Evolutionary conservation across 2,329 filamentous ascomycete species (phyloP).

Genomic region (Leptographium lundbergii): DNA sequence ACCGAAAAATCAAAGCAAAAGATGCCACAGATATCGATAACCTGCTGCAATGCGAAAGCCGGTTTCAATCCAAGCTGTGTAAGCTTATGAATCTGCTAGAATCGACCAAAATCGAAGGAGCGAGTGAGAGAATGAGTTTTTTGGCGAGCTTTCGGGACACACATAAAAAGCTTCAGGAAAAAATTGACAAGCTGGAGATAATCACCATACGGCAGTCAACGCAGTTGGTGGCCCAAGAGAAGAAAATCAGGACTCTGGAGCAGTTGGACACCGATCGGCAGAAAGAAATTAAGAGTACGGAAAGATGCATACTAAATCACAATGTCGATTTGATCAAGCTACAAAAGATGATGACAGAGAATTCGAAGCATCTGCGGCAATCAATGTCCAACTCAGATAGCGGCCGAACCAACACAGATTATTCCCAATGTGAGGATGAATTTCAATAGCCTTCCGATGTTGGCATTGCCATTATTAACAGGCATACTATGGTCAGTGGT

Average conservation of each 20-base stretch:
- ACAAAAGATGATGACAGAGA: neutral
- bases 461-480: neutral
- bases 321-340: neutral
- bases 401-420: neutral
- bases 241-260: constrained; percentile 5
- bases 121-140: neutral
- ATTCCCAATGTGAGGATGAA: neutral
- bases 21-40: neutral
- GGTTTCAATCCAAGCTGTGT: constrained; percentile 1
- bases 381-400: neutral
- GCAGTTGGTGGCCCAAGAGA: neutral
- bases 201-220: constrained; percentile 2
- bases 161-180: constrained; percentile 1
- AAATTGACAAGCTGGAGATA: constrained; percentile 7
- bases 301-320: neutral
- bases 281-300: neutral
- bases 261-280: neutral
- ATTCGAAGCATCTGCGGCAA: neutral
- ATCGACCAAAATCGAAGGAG: constrained; percentile 3
- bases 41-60: constrained; percentile 4
- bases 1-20: neutral
- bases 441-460: neutral
- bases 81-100: constrained; percentile 4
- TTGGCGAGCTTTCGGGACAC: neutral
- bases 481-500: neutral